Base-by-base conservation (phyloP, 2,329 filamentous ascomycete genomes). In the Cladophialophora immunda region DNA sequence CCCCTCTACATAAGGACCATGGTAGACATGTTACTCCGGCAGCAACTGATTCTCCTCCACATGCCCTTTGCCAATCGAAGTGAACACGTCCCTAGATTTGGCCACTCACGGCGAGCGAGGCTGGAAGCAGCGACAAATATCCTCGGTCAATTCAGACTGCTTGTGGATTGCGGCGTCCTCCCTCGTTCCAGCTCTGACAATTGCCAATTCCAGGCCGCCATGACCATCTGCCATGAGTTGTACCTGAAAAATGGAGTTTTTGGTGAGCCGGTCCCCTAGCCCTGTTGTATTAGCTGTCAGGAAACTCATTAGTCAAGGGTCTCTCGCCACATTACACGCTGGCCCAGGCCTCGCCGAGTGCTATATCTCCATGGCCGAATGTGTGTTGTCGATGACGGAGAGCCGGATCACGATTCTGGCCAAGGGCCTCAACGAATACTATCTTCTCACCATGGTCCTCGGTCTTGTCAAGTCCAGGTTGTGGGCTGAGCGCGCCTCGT, bases 371-470 rank as follows among this genome's bases (percentile, higher is more conserved):
- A 53, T 58, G 45, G 57, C 50, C 47, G 58, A 61, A 50, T 15
- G 29, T 17, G 34, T 29, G 7, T 15, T 78, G 2, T 62, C 60
- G 1, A 66, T 79, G 22, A 70, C 77, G 4, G 76, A 78, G 68
- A 72, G 76, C 34, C 69, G 74, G n/a, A 74, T 75, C n/a, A 69
- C 74, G 50, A 70, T 73, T 2, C 74, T 75, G 9, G 78, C 77
- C 22, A 75, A 75, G 8, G 77, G 76, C 1, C 75, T 73, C 25
- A 76, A 79, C 22, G 72, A 74, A 32, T 75, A 76, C 62, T 79
- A 76, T 75, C 75, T 76, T 30, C 67, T 77, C 1, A 75, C 72
- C 19, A 75, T 76, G 8, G 77, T 75, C 25, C 69, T 68, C 13
- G 73, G 73, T 32, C 67, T 79, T 8, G 72, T 77, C 9, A 61